Evolutionary conservation across 2,329 filamentous ascomycete species (phyloP), one percentile per base, ranked within the genome.

Genomic region (Microsporum canis): DNA sequence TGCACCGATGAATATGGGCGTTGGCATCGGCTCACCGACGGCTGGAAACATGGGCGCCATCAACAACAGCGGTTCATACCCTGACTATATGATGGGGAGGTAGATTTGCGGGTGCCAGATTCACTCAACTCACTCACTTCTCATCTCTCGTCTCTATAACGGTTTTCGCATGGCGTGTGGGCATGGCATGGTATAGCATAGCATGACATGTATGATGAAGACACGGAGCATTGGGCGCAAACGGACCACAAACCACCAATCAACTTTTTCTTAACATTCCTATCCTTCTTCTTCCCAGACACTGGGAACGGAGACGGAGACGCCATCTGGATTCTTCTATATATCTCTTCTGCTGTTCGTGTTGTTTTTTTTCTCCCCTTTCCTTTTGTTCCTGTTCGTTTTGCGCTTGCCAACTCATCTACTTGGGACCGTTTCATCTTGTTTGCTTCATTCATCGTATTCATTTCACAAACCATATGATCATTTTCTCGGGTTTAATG

Each of bases 61-160:
- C 60, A 65, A 65, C 41, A 63, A 68, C 7, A 41, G 57, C 17
- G 56, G 56, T 10, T 53, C 47, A 62, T 78, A 76, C 68, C 75
- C 75, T 62, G 76, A 78, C 67, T 78, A 78, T 69, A 78, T 78
- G 76, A 75, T 78, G 71, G 76, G 76, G 65, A 74, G 76, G 63
- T 78, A 70, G 72, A 23, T 23, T 23, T 23, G 17, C 17, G 17
- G 17, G 17, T 23, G 17, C 17, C 17, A 23, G 17, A 64, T 38
- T 34, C 39, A 53, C 23, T 33, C 8, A 38, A 23, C 33, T 36
- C 29, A 57, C 49, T 53, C n/a, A 39, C 53, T n/a, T 39, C 34
- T 41, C 23, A 12, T 39, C 34, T 39, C 51, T 41, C 31, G 17
- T 38, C 55, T 57, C 33, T 41, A 57, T 57, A 57, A 39, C 17